A percentile compares a stretch with the other conserved stretches of the same genome.
Evolutionary conservation across 2,329 filamentous ascomycete genomes (phyloP).

Genomic region (Diaporthe australafricana): DNA sequence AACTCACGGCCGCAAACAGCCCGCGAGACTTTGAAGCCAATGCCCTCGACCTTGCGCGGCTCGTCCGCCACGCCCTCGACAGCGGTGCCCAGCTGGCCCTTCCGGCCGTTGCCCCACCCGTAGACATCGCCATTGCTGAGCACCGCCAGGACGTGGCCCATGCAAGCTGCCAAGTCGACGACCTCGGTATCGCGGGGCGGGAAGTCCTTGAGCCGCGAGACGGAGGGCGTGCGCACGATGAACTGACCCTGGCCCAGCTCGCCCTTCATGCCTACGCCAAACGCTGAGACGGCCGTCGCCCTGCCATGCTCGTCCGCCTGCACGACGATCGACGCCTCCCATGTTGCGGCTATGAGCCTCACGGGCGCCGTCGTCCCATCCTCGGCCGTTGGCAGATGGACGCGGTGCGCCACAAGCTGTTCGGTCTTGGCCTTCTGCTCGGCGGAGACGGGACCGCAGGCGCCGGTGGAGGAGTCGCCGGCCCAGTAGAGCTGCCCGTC

Average conservation of each 20-base stretch:
- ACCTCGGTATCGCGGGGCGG: conserved; percentile 71
- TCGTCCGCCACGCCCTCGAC: conserved; percentile 60
- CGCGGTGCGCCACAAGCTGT: conserved; percentile 11
- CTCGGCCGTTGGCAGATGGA: background rate
- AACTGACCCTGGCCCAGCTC: conserved; percentile 75
- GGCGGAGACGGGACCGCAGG: conserved; percentile 60
- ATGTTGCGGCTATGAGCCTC: conserved; percentile 75
- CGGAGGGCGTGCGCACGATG: conserved; percentile 60
- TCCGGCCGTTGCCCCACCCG: conserved; percentile 89
- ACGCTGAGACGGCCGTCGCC: conserved; percentile 66
- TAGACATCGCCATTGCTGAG: conserved; percentile 81
- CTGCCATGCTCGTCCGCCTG: conserved; percentile 55
- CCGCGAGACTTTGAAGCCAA: conserved; percentile 71
- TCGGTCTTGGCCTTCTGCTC: conserved; percentile 7
- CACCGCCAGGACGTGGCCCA: conserved; percentile 82
- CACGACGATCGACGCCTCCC: conserved; percentile 79
- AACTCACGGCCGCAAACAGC: conserved; percentile 88
- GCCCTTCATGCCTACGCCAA: conserved; percentile 76
- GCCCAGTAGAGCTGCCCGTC: conserved; percentile 71
- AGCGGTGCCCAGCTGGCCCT: conserved; percentile 81
- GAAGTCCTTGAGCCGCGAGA: conserved; percentile 67
- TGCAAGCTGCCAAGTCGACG: conserved; percentile 75
- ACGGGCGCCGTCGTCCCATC: conserved; percentile 40
- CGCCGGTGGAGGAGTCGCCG: conserved; percentile 69
- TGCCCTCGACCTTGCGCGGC: conserved; percentile 70